Evolutionary conservation across 345 rosid genomes (phyloP).

Genomic region (Lepidium didymum): DNA sequence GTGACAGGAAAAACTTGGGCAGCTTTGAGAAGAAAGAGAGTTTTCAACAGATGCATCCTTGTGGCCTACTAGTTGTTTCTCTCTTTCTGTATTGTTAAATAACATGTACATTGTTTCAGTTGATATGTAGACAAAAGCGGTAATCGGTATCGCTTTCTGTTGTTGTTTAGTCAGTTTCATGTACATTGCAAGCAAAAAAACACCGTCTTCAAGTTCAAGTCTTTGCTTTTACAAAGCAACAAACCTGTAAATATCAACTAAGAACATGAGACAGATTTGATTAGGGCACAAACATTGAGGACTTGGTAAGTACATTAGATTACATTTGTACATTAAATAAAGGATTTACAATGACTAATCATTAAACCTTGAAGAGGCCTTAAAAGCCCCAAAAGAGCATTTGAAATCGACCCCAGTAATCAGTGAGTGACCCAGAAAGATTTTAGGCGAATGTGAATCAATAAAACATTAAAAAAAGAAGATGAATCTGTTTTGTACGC

Average conservation of each 20-base stretch:
- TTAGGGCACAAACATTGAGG: not conserved
- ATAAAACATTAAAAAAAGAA: not conserved
- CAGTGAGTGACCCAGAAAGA: slow-evolving; percentile 3
- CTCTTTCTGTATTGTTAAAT: not conserved
- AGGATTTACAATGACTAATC: not conserved
- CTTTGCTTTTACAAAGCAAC: not conserved
- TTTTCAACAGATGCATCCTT: not conserved
- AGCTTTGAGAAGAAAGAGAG: slow-evolving; percentile 35
- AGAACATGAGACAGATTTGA: not conserved
- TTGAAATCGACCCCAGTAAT: not conserved
- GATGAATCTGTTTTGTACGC: not conserved
- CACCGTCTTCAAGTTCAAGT: not conserved
- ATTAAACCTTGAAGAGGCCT: slow-evolving; percentile 3
- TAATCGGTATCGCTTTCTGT: slow-evolving; percentile 7
- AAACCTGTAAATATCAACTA: not conserved
- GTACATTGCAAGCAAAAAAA: slow-evolving; percentile 13
- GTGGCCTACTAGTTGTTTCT: not conserved
- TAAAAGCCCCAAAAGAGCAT: slow-evolving; percentile 4
- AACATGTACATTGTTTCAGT: slow-evolving; percentile 27
- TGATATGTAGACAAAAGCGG: slow-evolving; percentile 3
- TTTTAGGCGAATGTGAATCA: not conserved
- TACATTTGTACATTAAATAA: not conserved
- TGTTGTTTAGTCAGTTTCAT: slow-evolving; percentile 25
- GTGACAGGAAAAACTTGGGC: slow-evolving; percentile 77
- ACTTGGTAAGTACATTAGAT: not conserved